Conservation (phyloP, 2,329 filamentous ascomycete species). For the Pleoardoris graminearum region DNA sequence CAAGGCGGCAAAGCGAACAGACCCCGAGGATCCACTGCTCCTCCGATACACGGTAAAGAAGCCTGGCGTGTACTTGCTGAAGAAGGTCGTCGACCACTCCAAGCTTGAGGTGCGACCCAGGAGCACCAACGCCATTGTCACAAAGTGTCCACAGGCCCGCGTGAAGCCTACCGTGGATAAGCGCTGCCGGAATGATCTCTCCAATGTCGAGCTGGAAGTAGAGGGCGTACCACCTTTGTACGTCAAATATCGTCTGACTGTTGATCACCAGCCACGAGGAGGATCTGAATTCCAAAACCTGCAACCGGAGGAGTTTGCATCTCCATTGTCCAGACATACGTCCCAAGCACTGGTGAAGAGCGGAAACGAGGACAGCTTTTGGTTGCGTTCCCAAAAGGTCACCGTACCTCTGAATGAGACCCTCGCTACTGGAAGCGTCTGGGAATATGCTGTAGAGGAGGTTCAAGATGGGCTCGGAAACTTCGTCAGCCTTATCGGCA, state of each 20-base stretch:
- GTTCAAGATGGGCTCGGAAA: constrained; percentile 92
- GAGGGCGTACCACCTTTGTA: constrained; percentile 88
- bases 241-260: constrained; percentile 85
- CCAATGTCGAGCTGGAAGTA: constrained; percentile 80
- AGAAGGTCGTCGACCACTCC: constrained; percentile 86
- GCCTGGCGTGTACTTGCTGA: constrained; percentile 82
- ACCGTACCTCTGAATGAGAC: constrained; percentile 88
- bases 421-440: constrained; percentile 74
- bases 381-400: constrained; percentile 77
- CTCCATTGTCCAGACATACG: constrained; percentile 69
- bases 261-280: constrained; percentile 81
- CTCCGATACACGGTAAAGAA: constrained; percentile 80
- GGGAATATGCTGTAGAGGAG: constrained; percentile 90
- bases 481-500: constrained; percentile 70
- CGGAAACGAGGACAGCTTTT: constrained; percentile 69
- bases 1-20: constrained; percentile 57
- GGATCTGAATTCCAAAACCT: constrained; percentile 86
- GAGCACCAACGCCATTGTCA: constrained; percentile 78
- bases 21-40: constrained; percentile 61
- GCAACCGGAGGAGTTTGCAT: constrained; percentile 82
- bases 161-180: constrained; percentile 68
- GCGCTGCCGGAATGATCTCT: constrained; percentile 85
- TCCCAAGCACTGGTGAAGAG: constrained; percentile 61
- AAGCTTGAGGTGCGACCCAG: constrained; percentile 87
- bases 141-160: constrained; percentile 78